These are phyloP conservation scores for Anisodus acutangulus DNA, from an alignment of 257 asterid genomes.

Conservation along the genomic window DNA sequence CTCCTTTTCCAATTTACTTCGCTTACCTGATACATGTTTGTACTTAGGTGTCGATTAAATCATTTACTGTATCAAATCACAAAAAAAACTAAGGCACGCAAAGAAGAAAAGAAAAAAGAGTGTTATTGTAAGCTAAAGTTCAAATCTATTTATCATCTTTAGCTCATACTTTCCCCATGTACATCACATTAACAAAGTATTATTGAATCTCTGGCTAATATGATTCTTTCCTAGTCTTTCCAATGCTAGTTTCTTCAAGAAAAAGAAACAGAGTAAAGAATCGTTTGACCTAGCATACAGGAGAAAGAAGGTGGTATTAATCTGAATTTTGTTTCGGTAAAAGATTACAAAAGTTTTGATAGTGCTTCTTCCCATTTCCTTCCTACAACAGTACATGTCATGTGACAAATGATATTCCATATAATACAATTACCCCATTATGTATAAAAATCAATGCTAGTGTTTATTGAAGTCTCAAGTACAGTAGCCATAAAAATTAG, in stretches of 20 bases:
- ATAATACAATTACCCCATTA: background rate
- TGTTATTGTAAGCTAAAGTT: background rate
- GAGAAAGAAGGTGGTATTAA: background rate
- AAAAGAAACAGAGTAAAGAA: background rate
- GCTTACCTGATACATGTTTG: background rate
- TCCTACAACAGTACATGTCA: background rate
- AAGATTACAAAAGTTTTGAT: background rate
- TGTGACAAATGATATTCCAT: slow-evolving; percentile 17
- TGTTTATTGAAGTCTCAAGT: background rate
- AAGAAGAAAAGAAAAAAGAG: background rate
- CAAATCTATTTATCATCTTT: background rate
- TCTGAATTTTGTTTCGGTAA: background rate
- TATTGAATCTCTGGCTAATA: background rate
- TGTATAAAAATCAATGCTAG: background rate
- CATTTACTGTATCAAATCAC: background rate
- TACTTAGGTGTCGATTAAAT: background rate
- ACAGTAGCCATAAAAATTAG: slow-evolving; percentile 11
- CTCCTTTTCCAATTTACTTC: background rate
- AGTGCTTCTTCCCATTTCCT: background rate
- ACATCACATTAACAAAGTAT: slow-evolving; percentile 1
- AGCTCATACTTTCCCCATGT: slow-evolving; percentile 8
- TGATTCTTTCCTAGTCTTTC: background rate
- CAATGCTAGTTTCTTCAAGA: background rate
- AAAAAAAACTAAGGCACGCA: background rate
- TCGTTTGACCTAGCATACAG: background rate